phyloP scores from a whole-genome alignment of 2,329 filamentous ascomycete genomes.

The Dactylonectria estremocensis region DNA sequence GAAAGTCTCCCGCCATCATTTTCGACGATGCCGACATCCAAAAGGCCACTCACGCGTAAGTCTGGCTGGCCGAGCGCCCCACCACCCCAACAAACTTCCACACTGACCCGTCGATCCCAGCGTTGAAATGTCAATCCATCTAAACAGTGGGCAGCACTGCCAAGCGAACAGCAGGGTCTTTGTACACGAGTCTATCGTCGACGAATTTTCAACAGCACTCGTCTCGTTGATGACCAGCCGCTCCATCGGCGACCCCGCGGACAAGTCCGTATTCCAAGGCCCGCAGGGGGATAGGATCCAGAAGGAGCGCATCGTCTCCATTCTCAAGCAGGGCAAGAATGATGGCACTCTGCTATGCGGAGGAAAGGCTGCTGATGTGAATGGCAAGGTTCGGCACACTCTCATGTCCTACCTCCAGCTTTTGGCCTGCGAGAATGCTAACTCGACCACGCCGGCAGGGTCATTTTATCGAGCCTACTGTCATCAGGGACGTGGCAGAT shows the following conservation, averaged over 20 bases:
- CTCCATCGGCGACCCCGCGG: background rate
- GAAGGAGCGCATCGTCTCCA: background rate
- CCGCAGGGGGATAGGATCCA: background rate
- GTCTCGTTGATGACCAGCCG: background rate
- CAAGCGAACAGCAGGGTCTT: constrained; percentile 70
- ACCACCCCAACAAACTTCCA: background rate
- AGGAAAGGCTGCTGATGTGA: background rate
- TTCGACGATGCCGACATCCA: constrained; percentile 72
- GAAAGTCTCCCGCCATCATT: constrained; percentile 69
- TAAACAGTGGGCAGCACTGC: constrained; percentile 69
- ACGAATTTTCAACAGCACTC: constrained; percentile 61
- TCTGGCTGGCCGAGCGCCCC: background rate
- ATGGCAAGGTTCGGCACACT: background rate
- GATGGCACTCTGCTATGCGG: background rate
- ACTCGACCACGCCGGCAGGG: constrained; percentile 51
- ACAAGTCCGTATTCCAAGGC: constrained; percentile 66
- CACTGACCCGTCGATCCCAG: background rate
- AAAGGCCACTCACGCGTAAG: constrained; percentile 58
- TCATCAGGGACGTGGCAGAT: constrained; percentile 46
- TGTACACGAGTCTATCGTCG: constrained; percentile 64
- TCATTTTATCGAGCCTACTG: constrained; percentile 38
- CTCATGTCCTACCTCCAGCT: background rate
- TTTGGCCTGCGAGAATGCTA: constrained; percentile 51
- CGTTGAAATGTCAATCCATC: constrained; percentile 54
- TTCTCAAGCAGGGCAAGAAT: background rate